Evolutionary conservation across 805 yeast species (phyloP), one percentile per base, ranked within the genome.

Genomic region (Grigorovia transvaalensis): DNA sequence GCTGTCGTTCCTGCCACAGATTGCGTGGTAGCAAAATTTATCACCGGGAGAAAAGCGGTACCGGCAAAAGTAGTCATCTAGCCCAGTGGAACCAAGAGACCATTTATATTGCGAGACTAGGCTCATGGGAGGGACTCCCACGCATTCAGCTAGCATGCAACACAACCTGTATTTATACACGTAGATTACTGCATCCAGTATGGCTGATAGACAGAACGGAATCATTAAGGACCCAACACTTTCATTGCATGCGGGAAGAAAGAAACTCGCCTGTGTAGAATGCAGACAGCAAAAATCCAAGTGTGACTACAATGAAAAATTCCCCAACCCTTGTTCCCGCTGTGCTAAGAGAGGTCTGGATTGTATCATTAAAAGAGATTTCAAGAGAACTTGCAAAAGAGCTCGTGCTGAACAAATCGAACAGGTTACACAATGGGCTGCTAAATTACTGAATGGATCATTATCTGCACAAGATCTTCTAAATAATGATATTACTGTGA

Each of bases 241-340:
- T 33, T 8, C 38, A 11, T 8, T 5, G 38, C 3, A 33, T 13
- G 9, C 38, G 35, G 15, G 42, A 38, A 13, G 17, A 4, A 58
- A 65, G 65, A 74, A 81, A 51, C 79, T 90, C 64, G 98, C 98
- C 0, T 93, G 99, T 72, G 88, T 88, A 1, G 96, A 91, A 61
- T 93, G 99, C 65, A 79, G 98, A 13, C 98, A 93, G 68, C 99
- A 91, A 66, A 93, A 93, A 69, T 84, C 89, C 40, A 80, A 82
- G 60, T 90, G 97, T 70, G 96, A 90, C 69, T 93, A 96, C 12
- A 79, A 75, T 56, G 89, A 80, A 53, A 74, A 73, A 49, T 78
- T 81, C 33, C 96, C 96, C 0, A 73, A 73, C 9, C 85, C 96
- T 1, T 93, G 99, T 61, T 73, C 91, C 0, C 74, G 96, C 54